A percentile compares a stretch with the other conserved stretches of the same genome.
Evolutionary conservation across 345 rosid genomes (phyloP).

Genomic region (Hibiscus mutabilis): DNA sequence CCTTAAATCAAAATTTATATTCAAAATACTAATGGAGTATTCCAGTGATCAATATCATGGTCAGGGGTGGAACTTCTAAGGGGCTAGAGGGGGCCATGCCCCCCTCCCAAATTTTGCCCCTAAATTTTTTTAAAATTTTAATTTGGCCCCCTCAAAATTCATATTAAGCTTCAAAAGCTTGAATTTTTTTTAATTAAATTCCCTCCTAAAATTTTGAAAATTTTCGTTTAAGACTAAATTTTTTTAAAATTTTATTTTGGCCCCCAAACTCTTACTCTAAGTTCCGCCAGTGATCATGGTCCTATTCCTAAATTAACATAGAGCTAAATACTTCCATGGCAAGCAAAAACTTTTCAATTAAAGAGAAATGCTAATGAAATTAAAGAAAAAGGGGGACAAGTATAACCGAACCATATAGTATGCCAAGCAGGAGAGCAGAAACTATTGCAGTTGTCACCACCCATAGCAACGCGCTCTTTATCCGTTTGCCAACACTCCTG

Average conservation of each 20-base stretch:
- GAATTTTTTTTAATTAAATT: no score
- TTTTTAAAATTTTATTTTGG: no score
- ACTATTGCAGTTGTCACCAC: slow-evolving; percentile 78
- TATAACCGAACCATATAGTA: slow-evolving; percentile 69
- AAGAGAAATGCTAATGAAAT: neutral
- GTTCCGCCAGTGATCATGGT: no score
- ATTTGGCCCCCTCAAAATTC: no score
- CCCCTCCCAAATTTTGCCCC: no score
- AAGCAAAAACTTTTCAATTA: neutral
- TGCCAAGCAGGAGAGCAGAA: slow-evolving; percentile 77
- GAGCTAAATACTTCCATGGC: slow-evolving; percentile 3
- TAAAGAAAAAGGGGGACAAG: neutral
- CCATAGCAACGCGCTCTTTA: slow-evolving; percentile 81
- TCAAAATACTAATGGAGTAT: neutral
- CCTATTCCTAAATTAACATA: neutral
- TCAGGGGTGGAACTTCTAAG: no score
- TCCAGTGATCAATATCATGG: neutral
- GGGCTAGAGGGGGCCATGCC: no score
- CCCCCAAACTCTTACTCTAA: no score
- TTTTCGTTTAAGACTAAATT: no score
- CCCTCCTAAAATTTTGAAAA: no score
- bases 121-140: no score
- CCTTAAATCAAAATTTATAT: neutral
- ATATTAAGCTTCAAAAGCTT: no score
- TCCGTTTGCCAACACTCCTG: slow-evolving; percentile 82